Evolutionary conservation across 495 filamentous ascomycete species (phyloP).

Genomic region (Annulohypoxylon maeteangense): DNA sequence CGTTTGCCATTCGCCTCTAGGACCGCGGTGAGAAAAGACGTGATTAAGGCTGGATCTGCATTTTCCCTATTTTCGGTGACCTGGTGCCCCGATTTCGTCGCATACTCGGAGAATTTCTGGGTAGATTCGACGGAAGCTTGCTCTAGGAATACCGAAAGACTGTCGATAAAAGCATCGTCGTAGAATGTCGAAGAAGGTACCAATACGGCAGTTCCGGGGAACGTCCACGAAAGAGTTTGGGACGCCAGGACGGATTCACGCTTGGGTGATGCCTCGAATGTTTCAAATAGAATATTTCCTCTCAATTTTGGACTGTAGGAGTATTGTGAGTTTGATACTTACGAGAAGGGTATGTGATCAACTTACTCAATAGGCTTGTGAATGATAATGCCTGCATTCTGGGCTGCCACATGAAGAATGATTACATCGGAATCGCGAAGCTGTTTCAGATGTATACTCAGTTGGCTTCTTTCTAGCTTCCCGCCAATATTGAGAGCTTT

Average conservation of each 20-base stretch:
- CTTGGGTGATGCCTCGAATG: slow-evolving; percentile 64
- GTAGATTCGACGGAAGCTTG: slow-evolving; percentile 65
- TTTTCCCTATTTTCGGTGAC: slow-evolving; percentile 66
- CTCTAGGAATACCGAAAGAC: slow-evolving; percentile 64
- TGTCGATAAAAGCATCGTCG: slow-evolving; percentile 56
- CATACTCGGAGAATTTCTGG: slow-evolving; percentile 60
- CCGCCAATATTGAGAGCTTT: slow-evolving; percentile 46
- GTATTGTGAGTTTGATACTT: slow-evolving; percentile 12
- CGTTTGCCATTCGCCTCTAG: slow-evolving; percentile 61
- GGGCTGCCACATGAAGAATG: slow-evolving; percentile 59
- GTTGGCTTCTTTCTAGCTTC: slow-evolving; percentile 49
- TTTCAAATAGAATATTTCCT: slow-evolving; percentile 56
- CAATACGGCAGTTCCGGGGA: slow-evolving; percentile 56
- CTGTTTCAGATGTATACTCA: slow-evolving; percentile 49
- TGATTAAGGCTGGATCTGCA: slow-evolving; percentile 61
- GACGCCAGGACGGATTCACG: slow-evolving; percentile 55
- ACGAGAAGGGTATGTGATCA: not conserved
- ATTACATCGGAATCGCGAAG: slow-evolving; percentile 50
- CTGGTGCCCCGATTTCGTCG: slow-evolving; percentile 59
- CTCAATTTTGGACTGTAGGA: slow-evolving; percentile 15
- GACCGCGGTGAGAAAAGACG: slow-evolving; percentile 64
- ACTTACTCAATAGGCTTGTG: slow-evolving; percentile 55
- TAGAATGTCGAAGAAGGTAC: slow-evolving; percentile 57
- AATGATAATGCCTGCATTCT: slow-evolving; percentile 66
- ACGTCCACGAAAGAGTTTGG: slow-evolving; percentile 60